A percentile compares a stretch with the other conserved stretches of the same genome.
These are phyloP conservation scores for Hymenoscyphus fructigenus DNA, from an alignment of 2,329 filamentous ascomycete species.

Conservation along the genomic window DNA sequence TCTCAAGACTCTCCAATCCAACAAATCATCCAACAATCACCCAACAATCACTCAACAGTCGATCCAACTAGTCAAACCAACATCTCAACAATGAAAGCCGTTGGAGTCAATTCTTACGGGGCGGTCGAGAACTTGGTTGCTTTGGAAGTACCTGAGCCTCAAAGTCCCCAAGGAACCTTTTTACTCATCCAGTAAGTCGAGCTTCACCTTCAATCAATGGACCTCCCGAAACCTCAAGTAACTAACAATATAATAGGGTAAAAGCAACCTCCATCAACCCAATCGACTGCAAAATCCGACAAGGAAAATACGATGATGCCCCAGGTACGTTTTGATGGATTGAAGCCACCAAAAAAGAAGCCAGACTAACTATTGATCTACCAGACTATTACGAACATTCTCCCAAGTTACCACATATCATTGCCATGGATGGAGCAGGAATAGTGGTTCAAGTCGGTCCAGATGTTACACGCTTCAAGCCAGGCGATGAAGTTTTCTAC, in stretches of 20 bases:
- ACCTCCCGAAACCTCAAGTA: neutral
- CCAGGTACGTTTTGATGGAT: conserved; percentile 16
- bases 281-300: conserved; percentile 41
- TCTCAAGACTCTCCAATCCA: neutral
- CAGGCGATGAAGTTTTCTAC: conserved; percentile 47
- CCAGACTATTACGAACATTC: conserved; percentile 38
- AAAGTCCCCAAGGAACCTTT: conserved; percentile 35
- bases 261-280: conserved; percentile 42
- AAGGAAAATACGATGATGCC: conserved; percentile 40
- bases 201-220: neutral
- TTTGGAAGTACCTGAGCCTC: conserved; percentile 8
- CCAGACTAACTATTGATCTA: neutral
- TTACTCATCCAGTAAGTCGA: conserved; percentile 37
- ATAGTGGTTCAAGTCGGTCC: conserved; percentile 39
- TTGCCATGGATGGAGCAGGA: conserved; percentile 46
- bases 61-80: neutral
- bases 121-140: conserved; percentile 2
- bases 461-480: conserved; percentile 38
- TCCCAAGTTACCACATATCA: conserved; percentile 38
- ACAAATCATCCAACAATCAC: neutral
- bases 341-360: neutral
- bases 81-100: conserved; percentile 3
- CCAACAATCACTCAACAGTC: neutral
- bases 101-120: conserved; percentile 4
- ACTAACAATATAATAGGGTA: conserved; percentile 28